Percentiles rank a stretch among this genome's conserved stretches.
These are phyloP conservation scores for Phytophthora nicotianae DNA, from an alignment of 352 stramenopile genomes.

Conservation along the genomic window DNA sequence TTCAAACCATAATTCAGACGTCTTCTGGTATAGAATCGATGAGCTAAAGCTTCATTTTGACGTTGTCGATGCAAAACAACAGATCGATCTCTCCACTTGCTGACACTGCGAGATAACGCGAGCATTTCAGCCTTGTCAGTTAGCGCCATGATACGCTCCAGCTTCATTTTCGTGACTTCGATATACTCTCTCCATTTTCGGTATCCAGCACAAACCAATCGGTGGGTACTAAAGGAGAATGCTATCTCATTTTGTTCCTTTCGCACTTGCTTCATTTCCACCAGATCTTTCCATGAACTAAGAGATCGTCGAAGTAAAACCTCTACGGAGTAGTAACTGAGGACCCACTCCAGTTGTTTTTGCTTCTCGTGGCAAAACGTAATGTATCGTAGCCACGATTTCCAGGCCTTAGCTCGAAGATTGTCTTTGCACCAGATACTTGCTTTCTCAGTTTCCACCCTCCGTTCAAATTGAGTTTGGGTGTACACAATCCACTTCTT, in stretches of 20 bases:
- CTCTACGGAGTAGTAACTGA: constrained; percentile 37
- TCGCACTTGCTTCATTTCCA: constrained; percentile 5
- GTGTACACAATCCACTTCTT: constrained; percentile 18
- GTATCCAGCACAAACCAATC: constrained; percentile 10
- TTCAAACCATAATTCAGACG: constrained; percentile 11
- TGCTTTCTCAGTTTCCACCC: constrained; percentile 1
- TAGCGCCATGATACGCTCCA: constrained; percentile 4
- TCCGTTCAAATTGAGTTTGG: constrained; percentile 6
- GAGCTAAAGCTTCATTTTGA: neutral
- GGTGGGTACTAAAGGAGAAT: constrained; percentile 15
- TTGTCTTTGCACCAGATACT: constrained; percentile 7
- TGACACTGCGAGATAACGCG: constrained; percentile 18
- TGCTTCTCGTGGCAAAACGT: constrained; percentile 27
- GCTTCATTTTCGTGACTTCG: neutral
- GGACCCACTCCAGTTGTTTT: constrained; percentile 27
- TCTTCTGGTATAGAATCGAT: constrained; percentile 11
- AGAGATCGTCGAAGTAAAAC: constrained; percentile 35
- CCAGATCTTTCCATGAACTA: constrained; percentile 22
- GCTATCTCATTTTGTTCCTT: constrained; percentile 14
- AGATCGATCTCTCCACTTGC: constrained; percentile 25
- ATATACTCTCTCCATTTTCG: constrained; percentile 21
- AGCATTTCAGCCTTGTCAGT: constrained; percentile 2
- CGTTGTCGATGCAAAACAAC: constrained; percentile 5
- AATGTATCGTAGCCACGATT: constrained; percentile 29
- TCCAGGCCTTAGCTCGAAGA: constrained; percentile 18